These are phyloP conservation scores for Westerdykella sp. DNA, from an alignment of 2,329 filamentous ascomycete genomes.

Conservation along the genomic window DNA sequence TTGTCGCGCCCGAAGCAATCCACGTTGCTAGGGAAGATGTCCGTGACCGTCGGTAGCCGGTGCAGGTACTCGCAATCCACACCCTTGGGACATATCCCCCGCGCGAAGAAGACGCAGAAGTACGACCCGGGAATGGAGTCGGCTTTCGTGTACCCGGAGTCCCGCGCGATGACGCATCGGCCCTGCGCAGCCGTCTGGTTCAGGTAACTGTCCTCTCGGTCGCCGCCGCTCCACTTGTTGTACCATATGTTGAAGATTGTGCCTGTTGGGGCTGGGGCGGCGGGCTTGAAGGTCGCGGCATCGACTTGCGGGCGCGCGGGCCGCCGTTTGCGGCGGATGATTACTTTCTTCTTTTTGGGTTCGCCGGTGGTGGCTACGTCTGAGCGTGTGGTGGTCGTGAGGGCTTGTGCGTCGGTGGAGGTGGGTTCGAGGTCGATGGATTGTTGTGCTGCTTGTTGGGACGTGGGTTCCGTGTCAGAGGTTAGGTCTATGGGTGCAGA, in stretches of 20 bases:
- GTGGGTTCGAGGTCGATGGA: not conserved
- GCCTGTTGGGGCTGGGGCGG: slow-evolving; percentile 85
- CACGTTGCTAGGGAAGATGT: slow-evolving; percentile 87
- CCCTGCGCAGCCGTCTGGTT: slow-evolving; percentile 74
- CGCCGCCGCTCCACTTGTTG: slow-evolving; percentile 96
- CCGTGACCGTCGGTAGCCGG: slow-evolving; percentile 75
- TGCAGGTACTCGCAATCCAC: slow-evolving; percentile 94
- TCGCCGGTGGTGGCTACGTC: slow-evolving; percentile 28
- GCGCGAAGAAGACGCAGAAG: slow-evolving; percentile 88
- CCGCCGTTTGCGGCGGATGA: slow-evolving; percentile 82
- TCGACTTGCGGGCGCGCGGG: slow-evolving; percentile 91
- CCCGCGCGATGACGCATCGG: slow-evolving; percentile 78
- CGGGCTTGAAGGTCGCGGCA: slow-evolving; percentile 70
- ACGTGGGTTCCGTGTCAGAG: not conserved
- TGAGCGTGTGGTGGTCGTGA: slow-evolving; percentile 15
- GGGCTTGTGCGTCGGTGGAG: not conserved
- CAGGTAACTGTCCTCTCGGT: slow-evolving; percentile 82
- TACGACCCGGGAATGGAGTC: slow-evolving; percentile 58
- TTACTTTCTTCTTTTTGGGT: slow-evolving; percentile 74
- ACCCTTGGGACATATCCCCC: slow-evolving; percentile 76
- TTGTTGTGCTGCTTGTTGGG: not conserved
- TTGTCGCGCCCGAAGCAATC: slow-evolving; percentile 96
- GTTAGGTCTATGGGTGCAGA: not conserved
- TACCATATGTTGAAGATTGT: slow-evolving; percentile 99
- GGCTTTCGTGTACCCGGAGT: slow-evolving; percentile 47